Evolutionary conservation across 129 eudicot genomes (phyloP).

Genomic region (Calendula officinalis): DNA sequence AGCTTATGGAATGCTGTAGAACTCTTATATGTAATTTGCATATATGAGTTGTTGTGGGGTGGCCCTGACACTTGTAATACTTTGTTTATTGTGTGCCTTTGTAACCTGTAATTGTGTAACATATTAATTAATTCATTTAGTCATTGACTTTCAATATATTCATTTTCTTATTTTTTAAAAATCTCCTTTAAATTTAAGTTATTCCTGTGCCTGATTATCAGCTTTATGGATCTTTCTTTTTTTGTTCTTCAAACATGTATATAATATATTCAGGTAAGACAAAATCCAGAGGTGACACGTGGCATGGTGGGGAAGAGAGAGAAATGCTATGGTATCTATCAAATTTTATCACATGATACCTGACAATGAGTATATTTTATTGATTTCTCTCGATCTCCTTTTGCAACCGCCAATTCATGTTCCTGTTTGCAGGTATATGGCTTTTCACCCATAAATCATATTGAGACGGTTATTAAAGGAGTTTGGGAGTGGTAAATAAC

Average conservation of each 20-base stretch:
- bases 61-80: conserved; percentile 63
- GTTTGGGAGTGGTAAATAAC: no score
- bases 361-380: no score
- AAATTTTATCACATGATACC: no score
- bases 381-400: no score
- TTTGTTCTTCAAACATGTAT: neutral
- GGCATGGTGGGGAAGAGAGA: no score
- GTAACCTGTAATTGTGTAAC: conserved; percentile 70
- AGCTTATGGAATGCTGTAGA: conserved; percentile 40
- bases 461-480: no score
- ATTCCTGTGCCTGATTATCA: conserved; percentile 11
- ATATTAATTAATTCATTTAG: conserved; percentile 57
- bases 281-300: no score
- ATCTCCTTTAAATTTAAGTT: neutral
- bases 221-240: conserved; percentile 8
- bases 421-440: no score
- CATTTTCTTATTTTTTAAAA: conserved; percentile 50
- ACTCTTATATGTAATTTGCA: conserved; percentile 36
- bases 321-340: no score
- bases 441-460: no score
- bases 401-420: no score
- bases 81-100: conserved; percentile 48
- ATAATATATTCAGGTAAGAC: neutral
- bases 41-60: conserved; percentile 36
- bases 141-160: conserved; percentile 65